phyloP scores from a whole-genome alignment of 2,329 filamentous ascomycete genomes.

The Fragosphaeria purpurea region DNA sequence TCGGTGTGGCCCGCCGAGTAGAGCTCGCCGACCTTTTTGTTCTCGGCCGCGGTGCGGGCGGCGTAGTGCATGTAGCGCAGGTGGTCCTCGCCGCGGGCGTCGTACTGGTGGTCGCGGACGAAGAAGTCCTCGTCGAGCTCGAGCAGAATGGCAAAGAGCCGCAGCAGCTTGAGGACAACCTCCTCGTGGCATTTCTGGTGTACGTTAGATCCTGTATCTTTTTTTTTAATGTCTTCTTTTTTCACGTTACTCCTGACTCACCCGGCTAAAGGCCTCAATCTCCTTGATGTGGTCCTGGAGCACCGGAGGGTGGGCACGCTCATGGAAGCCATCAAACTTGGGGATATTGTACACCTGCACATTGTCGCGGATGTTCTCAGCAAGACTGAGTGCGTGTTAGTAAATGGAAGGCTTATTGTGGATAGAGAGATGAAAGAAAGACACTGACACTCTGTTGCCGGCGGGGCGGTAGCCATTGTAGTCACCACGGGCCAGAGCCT shows the following conservation, averaged over 20 bases:
- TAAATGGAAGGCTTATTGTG: too few relatives aligned
- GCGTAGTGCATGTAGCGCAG: conserved; percentile 51
- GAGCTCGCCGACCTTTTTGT: conserved; percentile 21
- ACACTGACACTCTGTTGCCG: conserved; percentile 17
- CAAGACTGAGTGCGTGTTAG: conserved; percentile 2
- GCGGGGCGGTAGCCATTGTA: conserved; percentile 42
- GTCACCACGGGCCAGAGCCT: conserved; percentile 34
- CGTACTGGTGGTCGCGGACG: conserved; percentile 43
- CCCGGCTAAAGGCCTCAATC: conserved; percentile 42
- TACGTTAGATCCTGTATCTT: background rate
- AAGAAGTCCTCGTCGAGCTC: conserved; percentile 49
- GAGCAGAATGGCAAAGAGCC: conserved; percentile 48
- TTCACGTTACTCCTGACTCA: background rate
- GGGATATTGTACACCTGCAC: conserved; percentile 51
- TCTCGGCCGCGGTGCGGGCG: conserved; percentile 23
- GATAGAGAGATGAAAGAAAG: background rate
- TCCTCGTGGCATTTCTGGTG: conserved; percentile 28
- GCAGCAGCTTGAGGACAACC: conserved; percentile 42
- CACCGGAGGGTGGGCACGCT: conserved; percentile 34
- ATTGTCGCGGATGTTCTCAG: conserved; percentile 36
- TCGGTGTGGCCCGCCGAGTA: conserved; percentile 37
- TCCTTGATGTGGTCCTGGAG: conserved; percentile 38
- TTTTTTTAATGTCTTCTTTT: too few relatives aligned
- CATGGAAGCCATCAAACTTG: conserved; percentile 41
- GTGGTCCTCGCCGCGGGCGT: conserved; percentile 43